Percentiles rank a stretch among this genome's conserved stretches.
These are phyloP conservation scores for Coniochaeta pulveracea DNA, from an alignment of 2,329 filamentous ascomycete genomes.

Conservation along the genomic window DNA sequence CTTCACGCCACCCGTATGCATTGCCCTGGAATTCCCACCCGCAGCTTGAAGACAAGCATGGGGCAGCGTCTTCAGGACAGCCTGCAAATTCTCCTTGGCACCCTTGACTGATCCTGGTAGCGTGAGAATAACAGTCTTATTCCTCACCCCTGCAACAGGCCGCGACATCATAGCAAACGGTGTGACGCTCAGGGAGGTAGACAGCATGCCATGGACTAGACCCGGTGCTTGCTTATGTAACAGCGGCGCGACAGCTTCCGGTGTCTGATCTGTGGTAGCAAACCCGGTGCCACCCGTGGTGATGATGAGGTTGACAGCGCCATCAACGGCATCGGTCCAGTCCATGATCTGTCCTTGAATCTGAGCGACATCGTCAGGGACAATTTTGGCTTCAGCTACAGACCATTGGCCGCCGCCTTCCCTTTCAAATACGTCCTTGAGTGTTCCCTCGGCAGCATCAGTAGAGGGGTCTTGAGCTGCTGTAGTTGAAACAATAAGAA, in stretches of 20 bases:
- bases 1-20: constrained; percentile 73
- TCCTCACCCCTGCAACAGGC: constrained; percentile 78
- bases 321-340: constrained; percentile 57
- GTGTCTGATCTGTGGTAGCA: constrained; percentile 71
- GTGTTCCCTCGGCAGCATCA: constrained; percentile 58
- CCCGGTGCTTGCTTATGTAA: constrained; percentile 81
- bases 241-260: constrained; percentile 75
- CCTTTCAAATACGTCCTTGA: constrained; percentile 57
- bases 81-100: constrained; percentile 83
- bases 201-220: constrained; percentile 89
- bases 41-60: constrained; percentile 90
- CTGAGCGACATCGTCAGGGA: constrained; percentile 60
- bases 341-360: constrained; percentile 64
- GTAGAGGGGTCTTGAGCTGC: constrained; percentile 68
- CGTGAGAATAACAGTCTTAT: constrained; percentile 74
- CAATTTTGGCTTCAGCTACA: constrained; percentile 58
- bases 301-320: constrained; percentile 62
- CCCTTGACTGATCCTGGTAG: constrained; percentile 92
- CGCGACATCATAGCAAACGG: constrained; percentile 97
- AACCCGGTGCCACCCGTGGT: constrained; percentile 94
- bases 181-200: constrained; percentile 72
- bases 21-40: constrained; percentile 65
- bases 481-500: constrained; percentile 86
- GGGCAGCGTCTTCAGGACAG: constrained; percentile 78
- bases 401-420: constrained; percentile 64